Base-by-base conservation (phyloP, 331 rosid species). In the Rhamnella rubrinervis region DNA sequence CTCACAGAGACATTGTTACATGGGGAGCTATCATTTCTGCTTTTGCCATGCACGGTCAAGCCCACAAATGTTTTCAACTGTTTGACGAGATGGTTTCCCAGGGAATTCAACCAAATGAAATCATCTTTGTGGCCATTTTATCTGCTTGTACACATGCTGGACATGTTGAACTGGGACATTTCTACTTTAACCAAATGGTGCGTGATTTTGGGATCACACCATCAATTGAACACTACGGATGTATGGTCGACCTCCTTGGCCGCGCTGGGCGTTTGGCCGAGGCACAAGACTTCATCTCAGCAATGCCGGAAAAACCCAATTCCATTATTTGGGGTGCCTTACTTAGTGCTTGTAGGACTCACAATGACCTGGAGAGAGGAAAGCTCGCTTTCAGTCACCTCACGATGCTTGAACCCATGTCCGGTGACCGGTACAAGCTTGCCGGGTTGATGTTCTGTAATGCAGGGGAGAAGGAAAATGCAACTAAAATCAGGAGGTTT, bases 201-300 rank as follows among this genome's bases (percentile, higher is more conserved):
- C 25, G 17, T 58, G 78, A 80, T 21, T 80, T 76, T 23, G 64
- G 81, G 59, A 65, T 82, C 18, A 71, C 41, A 16, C 85, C 86
- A 26, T 72, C 81, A 1, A 72, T 74, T 26, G 83, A 85, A 51
- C 89, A 85, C 52, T 85, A 79, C 58, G 89, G 87, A 39, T 82
- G 87, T 76, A 80, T 85, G 87, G 85, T 82, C 8, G 85, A 85
- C 72, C 78, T 85, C 44, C 87, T 82, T 7, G 81, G 87, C 46
- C 82, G 87, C 44, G 83, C 87, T 0, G 84, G 87, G 59, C 19
- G 59, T 61, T 40, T 82, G 41, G 67, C 56, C 6, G 85, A 82
- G 59, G 87, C 80, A 1, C 80, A 85, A 75, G 65, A 62, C 38
- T 46, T 85, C 31, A 80, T 82, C 37, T 17, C 1, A 37, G 60